Conservation (phyloP, 768 basidiomycete species). For the Strobilomyces dryophilus region DNA sequence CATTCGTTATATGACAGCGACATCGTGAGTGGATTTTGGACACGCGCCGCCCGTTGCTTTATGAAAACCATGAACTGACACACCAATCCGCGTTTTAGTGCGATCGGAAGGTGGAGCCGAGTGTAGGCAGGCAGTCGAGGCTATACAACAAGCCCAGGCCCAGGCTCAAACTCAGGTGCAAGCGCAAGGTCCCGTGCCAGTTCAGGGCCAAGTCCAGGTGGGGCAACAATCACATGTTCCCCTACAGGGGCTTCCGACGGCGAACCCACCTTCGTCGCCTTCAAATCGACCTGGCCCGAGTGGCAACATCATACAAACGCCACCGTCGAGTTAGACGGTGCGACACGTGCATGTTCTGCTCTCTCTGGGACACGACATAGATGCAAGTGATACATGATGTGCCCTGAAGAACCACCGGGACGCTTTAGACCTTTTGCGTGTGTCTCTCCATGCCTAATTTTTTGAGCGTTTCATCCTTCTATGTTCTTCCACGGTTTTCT, state of each 20-base stretch:
- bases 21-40: slow-evolving; percentile 54
- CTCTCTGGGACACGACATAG: slow-evolving; percentile 18
- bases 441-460: slow-evolving; percentile 6
- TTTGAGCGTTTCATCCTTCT: not conserved
- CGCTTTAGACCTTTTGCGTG: slow-evolving; percentile 19
- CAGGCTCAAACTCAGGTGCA: slow-evolving; percentile 23
- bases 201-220: slow-evolving; percentile 19
- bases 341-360: not conserved
- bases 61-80: slow-evolving; percentile 28
- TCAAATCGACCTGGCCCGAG: slow-evolving; percentile 24
- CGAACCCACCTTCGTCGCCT: slow-evolving; percentile 18
- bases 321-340: slow-evolving; percentile 16
- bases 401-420: slow-evolving; percentile 18
- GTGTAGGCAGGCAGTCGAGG: slow-evolving; percentile 49
- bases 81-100: slow-evolving; percentile 41
- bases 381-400: slow-evolving; percentile 11
- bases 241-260: slow-evolving; percentile 18
- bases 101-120: slow-evolving; percentile 84
- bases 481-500: not conserved
- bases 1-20: slow-evolving; percentile 45
- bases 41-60: slow-evolving; percentile 20
- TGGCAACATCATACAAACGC: slow-evolving; percentile 15
- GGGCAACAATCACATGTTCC: slow-evolving; percentile 20
- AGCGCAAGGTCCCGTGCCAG: slow-evolving; percentile 16
- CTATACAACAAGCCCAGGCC: slow-evolving; percentile 32